A percentile compares a stretch with the other conserved stretches of the same genome.
Evolutionary conservation across 177 flowering plant genomes (phyloP).

Genomic region (Vitis hybrid): DNA sequence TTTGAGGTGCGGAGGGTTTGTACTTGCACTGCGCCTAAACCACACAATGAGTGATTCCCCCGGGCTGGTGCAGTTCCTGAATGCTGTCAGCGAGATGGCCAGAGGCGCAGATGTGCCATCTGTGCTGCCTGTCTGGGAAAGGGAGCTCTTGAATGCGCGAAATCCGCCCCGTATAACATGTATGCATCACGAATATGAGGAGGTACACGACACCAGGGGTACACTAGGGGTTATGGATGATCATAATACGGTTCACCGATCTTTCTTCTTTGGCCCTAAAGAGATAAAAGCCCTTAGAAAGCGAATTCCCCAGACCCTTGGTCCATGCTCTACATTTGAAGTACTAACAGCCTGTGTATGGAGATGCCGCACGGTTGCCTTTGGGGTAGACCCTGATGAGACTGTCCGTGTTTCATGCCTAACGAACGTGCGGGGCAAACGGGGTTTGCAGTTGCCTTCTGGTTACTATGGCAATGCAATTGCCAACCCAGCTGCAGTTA

Average conservation of each 20-base stretch:
- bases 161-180: constrained; percentile 25
- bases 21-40: constrained; percentile 28
- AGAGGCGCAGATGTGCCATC: constrained; percentile 23
- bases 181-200: constrained; percentile 28
- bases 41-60: constrained; percentile 31
- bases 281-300: constrained; percentile 31
- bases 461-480: constrained; percentile 60
- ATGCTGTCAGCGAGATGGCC: constrained; percentile 25
- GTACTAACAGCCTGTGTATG: constrained; percentile 43
- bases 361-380: constrained; percentile 50
- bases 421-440: constrained; percentile 28
- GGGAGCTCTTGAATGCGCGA: constrained; percentile 28
- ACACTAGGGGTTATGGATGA: neutral
- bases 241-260: constrained; percentile 33
- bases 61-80: constrained; percentile 33
- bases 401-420: constrained; percentile 30
- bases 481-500: constrained; percentile 30
- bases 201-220: neutral
- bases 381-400: constrained; percentile 31
- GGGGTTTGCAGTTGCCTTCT: constrained; percentile 27
- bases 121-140: constrained; percentile 27
- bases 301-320: constrained; percentile 28
- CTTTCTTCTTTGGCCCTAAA: constrained; percentile 47
- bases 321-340: constrained; percentile 30
- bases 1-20: constrained; percentile 33